Base-by-base conservation (phyloP, 805 yeast species). In the Wickerhamomyces chaumierensis region DNA sequence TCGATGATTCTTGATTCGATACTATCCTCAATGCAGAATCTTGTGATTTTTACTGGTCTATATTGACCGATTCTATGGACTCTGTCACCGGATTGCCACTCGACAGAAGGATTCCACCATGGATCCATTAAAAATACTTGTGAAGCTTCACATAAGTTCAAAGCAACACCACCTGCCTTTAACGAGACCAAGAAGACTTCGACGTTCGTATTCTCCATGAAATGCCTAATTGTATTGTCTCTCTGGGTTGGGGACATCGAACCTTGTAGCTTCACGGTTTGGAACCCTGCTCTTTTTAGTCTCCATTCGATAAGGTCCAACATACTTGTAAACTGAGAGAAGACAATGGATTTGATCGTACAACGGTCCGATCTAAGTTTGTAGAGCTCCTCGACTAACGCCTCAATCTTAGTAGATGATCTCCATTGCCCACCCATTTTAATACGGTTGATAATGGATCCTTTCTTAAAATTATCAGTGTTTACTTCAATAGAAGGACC, bases 71-170 rank as follows among this genome's bases (percentile, higher is more conserved):
- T 92, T 62, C 99, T 76, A 61, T 92, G 97, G 18, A 92, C 96
- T 63, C 99, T 77, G 60, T 92, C 99, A 60, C 95, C 95, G 37
- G 94, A 81, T 58, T 92, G 99, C 87, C 96, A 92, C 58, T 92
- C 98, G 7, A 90, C 92, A 48, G 94, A 82, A 1, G 97, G 97
- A 56, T 92, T 94, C 97, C 98, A 92, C 98, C 98, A 92, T 28
- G 97, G 97, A 52, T 92, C 99, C 67, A 92, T 68, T 34, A 92
- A 69, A 49, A 92, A 92, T 35, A 92, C 97, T 53, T 90, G 97
- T 3, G 94, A 87, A 0, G 98, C 97, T 53, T 94, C 99, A 53
- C 96, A 90, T 46, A 92, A 67, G 56, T 92, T 92, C 47, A 92
- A 68, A 0, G 98, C 98, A 33, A 92, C 98, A 62, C 99, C 99